Conservation (phyloP, 306 rosid species). For the Corylus avellana region DNA sequence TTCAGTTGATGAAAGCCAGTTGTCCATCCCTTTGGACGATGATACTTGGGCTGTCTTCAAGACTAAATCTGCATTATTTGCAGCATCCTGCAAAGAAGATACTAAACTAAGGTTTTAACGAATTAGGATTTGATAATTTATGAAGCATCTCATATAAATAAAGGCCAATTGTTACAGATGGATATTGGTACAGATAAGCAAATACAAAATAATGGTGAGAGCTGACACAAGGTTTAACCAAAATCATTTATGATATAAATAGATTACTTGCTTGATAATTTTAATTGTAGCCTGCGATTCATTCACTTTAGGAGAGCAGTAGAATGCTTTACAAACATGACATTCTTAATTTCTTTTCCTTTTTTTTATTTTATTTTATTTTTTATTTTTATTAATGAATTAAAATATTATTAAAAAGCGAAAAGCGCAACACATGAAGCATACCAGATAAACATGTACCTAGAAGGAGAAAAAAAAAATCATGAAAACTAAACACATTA, state of each 20-base stretch:
- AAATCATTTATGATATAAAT: neutral
- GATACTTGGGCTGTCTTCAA: conserved; percentile 47
- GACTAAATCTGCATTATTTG: conserved; percentile 47
- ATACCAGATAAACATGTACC: too few species aligned
- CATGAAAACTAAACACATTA: too few species aligned
- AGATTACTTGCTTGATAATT: neutral
- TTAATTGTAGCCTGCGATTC: neutral
- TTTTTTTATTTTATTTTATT: too few species aligned
- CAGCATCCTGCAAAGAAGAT: conserved; percentile 56
- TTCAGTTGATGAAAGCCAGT: conserved; percentile 65
- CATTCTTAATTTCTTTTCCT: too few species aligned
- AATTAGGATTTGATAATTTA: neutral
- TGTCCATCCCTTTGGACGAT: conserved; percentile 49
- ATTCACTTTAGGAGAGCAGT: too few species aligned
- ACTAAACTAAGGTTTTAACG: conserved; percentile 15
- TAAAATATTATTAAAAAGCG: too few species aligned
- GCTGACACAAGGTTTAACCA: neutral
- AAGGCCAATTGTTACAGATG: neutral
- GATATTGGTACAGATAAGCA: neutral
- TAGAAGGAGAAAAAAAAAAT: too few species aligned
- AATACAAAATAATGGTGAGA: neutral
- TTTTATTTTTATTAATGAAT: too few species aligned
- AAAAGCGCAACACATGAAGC: too few species aligned
- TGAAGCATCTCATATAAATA: neutral
- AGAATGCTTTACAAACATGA: neutral